Conservation (phyloP, 768 basidiomycete species). For the Kwoniella sp. region DNA sequence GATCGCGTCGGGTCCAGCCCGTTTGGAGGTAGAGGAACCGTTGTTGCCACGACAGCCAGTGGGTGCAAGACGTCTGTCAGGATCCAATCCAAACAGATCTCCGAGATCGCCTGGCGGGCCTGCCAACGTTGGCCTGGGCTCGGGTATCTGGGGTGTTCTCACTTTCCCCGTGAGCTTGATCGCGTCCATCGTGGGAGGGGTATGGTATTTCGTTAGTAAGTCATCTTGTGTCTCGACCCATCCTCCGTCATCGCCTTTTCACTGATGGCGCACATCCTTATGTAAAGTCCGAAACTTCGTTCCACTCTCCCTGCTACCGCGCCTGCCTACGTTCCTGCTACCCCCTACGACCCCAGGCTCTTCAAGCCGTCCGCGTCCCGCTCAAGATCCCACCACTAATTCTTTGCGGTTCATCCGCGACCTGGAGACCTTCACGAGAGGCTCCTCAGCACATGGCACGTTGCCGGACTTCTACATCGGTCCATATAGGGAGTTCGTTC, state of each 20-base stretch:
- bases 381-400: slow-evolving; percentile 30
- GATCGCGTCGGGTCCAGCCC: not conserved
- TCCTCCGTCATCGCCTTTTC: not conserved
- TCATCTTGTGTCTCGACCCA: not conserved
- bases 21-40: slow-evolving; percentile 15
- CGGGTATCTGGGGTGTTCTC: slow-evolving; percentile 29
- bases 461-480: slow-evolving; percentile 78
- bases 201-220: slow-evolving; percentile 47
- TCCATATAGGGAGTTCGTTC: slow-evolving; percentile 74
- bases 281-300: slow-evolving; percentile 41
- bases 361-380: not conserved
- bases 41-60: slow-evolving; percentile 1
- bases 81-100: slow-evolving; percentile 5
- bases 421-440: slow-evolving; percentile 27
- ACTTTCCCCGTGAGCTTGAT: slow-evolving; percentile 33
- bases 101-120: not conserved
- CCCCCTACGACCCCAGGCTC: slow-evolving; percentile 28
- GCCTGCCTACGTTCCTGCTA: slow-evolving; percentile 43
- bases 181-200: slow-evolving; percentile 26
- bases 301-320: slow-evolving; percentile 39
- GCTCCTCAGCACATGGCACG: slow-evolving; percentile 38
- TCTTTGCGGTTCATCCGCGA: slow-evolving; percentile 29
- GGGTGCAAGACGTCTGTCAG: slow-evolving; percentile 14
- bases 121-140: slow-evolving; percentile 15
- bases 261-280: not conserved